Percentiles rank a stretch among this genome's conserved stretches.
These are phyloP conservation scores for Furcasterigmium furcatum DNA, from an alignment of 2,329 filamentous ascomycete species.

Conservation along the genomic window DNA sequence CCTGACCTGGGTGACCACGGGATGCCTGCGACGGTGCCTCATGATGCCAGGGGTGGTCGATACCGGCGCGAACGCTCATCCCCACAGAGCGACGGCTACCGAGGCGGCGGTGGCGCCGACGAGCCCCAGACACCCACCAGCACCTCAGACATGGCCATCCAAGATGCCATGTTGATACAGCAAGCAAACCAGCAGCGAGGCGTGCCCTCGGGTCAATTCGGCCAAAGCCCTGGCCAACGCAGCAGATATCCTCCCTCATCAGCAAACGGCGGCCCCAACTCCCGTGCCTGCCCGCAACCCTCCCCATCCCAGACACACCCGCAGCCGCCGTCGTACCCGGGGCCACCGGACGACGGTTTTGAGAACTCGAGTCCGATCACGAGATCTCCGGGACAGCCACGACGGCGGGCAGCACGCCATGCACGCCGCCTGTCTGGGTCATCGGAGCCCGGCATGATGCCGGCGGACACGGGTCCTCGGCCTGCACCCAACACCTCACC, in stretches of 20 bases:
- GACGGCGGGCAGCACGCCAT: slow-evolving; percentile 9
- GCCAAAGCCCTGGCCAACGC: slow-evolving; percentile 6
- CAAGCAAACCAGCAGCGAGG: slow-evolving; percentile 8
- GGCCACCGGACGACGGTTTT: slow-evolving; percentile 6
- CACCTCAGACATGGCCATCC: slow-evolving; percentile 5
- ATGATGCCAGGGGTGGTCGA: neutral
- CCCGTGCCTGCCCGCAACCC: slow-evolving; percentile 8
- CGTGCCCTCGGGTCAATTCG: slow-evolving; percentile 5
- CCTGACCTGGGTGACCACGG: neutral
- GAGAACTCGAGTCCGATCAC: slow-evolving; percentile 4
- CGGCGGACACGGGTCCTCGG: neutral
- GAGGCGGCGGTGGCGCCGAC: neutral
- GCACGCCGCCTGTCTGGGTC: slow-evolving; percentile 9
- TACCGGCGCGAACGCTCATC: neutral
- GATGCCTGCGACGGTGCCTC: neutral
- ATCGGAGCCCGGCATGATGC: neutral
- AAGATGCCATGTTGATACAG: slow-evolving; percentile 11
- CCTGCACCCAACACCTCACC: neutral
- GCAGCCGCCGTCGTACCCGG: slow-evolving; percentile 9
- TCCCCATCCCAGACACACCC: slow-evolving; percentile 6
- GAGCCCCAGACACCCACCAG: neutral
- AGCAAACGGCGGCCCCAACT: slow-evolving; percentile 10
- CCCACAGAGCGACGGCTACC: neutral
- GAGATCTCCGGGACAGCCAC: neutral
- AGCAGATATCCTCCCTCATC: slow-evolving; percentile 6